Evolutionary conservation across 2,329 filamentous ascomycete genomes (phyloP), one percentile per base, ranked within the genome.

Genomic region (Alternaria hordeiaustralica): DNA sequence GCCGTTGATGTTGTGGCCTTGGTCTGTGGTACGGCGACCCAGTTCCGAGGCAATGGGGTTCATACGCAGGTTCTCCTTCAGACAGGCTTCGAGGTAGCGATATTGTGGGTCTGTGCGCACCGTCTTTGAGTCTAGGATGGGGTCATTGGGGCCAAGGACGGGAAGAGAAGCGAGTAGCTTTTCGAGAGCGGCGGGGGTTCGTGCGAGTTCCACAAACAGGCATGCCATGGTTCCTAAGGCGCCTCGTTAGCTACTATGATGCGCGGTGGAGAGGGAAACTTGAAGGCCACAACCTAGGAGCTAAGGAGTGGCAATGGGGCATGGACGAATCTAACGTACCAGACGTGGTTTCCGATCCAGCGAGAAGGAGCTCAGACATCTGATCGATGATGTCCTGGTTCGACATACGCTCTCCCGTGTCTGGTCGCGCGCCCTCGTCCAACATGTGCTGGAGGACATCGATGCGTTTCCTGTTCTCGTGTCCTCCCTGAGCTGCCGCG

Each of bases 391-490:
- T 46, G 28, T 56, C 54, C 41, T 56, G 54, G 23, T 56, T 46
- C 7, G 54, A 56, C 41, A 56, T 46, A 23, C 54, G 54, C 54
- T 46, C 54, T 45, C 41, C 41, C 11, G 54, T 56, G 45, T 56
- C 54, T 18, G 54, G 41, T 56, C 54, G 54, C 41, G 41, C 54
- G 28, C 54, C 41, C 41, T 56, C 41, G 12, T 46, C 41, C 54
- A 56, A 46, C 54, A 56, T 56, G 9, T 46, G 54, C 54, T 56
- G 54, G 11, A 56, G n/a, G 25, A 56, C 25, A 45, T 56, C 54
- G n/a, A 56, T 56, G 23, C 54, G 41, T 33, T 45, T 25, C 18
- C 6, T 25, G 23, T 45, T 56, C 12, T 56, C 28, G 11, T 12
- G n/a, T 46, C 41, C n/a, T 23, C 54, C 41, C 18, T 56, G n/a